These are phyloP conservation scores for Russula griseocarnosa DNA, from an alignment of 768 basidiomycete species.

Conservation along the genomic window DNA sequence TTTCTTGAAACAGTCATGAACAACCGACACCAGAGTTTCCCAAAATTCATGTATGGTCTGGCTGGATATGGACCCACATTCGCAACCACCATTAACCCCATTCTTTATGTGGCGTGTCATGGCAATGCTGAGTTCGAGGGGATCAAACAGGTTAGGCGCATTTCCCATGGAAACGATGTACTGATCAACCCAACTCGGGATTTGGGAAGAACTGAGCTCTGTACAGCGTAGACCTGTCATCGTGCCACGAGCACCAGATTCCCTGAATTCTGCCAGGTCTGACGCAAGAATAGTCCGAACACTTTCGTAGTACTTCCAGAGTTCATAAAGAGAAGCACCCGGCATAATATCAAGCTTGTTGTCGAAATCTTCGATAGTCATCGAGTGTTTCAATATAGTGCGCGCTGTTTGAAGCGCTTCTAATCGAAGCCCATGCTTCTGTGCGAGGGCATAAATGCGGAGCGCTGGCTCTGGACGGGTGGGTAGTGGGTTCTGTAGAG, in stretches of 20 bases:
- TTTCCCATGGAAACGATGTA: conserved; percentile 3
- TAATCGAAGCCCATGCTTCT: neutral
- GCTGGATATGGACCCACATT: neutral
- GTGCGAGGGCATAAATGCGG: neutral
- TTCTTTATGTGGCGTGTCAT: neutral
- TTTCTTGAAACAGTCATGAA: neutral
- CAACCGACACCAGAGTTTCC: neutral
- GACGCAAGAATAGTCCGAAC: neutral
- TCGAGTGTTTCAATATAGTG: neutral
- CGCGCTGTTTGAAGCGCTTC: neutral
- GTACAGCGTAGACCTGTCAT: neutral
- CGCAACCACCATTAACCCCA: neutral
- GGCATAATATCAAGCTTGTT: neutral
- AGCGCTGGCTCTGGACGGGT: neutral
- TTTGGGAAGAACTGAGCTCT: neutral
- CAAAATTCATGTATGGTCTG: conserved; percentile 1
- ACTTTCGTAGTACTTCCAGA: conserved; percentile 9
- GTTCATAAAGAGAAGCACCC: conserved; percentile 5
- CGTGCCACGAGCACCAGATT: neutral
- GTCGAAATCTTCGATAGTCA: neutral
- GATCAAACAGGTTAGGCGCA: neutral
- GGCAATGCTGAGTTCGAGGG: neutral
- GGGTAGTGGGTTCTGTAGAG: neutral
- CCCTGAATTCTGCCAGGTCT: neutral
- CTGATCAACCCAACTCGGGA: conserved; percentile 6